Percentiles rank a stretch among this genome's conserved stretches.
Evolutionary conservation across 108 stramenopile genomes (phyloP).

Genomic region (Cyclotella distinguenda): DNA sequence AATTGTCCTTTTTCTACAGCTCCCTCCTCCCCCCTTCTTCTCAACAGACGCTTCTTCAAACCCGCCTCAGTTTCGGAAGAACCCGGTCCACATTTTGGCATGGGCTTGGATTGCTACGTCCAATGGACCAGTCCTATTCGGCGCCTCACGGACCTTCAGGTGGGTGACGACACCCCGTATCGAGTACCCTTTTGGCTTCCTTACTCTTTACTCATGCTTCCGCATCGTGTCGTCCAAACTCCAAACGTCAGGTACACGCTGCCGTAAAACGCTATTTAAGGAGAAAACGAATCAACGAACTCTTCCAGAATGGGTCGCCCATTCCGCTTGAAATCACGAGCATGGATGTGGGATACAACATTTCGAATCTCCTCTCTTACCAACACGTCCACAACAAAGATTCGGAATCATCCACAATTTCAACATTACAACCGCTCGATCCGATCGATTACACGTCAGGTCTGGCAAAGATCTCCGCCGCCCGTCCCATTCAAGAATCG

Average conservation of each 20-base stretch:
- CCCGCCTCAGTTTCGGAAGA: slow-evolving; percentile 54
- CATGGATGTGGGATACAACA: slow-evolving; percentile 55
- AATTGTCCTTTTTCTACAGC: not conserved
- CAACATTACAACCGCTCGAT: slow-evolving; percentile 29
- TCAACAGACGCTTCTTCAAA: slow-evolving; percentile 64
- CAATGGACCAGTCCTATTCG: slow-evolving; percentile 87
- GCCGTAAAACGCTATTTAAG: slow-evolving; percentile 77
- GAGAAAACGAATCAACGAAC: slow-evolving; percentile 51
- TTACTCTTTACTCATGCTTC: not conserved
- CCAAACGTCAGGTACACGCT: slow-evolving; percentile 59
- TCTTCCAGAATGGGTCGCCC: slow-evolving; percentile 37
- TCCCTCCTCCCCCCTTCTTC: not conserved
- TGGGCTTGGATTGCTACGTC: slow-evolving; percentile 75
- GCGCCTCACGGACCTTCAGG: slow-evolving; percentile 55
- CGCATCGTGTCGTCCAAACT: slow-evolving; percentile 13
- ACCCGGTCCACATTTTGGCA: slow-evolving; percentile 63
- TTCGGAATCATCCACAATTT: no score
- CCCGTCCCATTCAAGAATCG: slow-evolving; percentile 51
- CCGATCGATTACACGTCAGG: slow-evolving; percentile 63
- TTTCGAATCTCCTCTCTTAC: slow-evolving; percentile 7
- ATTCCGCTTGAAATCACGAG: slow-evolving; percentile 52
- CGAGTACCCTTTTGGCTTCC: not conserved
- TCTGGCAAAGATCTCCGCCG: slow-evolving; percentile 53
- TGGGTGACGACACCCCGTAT: not conserved
- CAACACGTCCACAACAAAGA: not conserved